Base-by-base conservation (phyloP, 2,329 filamentous ascomycete species). In the Ophiostoma australiae region DNA sequence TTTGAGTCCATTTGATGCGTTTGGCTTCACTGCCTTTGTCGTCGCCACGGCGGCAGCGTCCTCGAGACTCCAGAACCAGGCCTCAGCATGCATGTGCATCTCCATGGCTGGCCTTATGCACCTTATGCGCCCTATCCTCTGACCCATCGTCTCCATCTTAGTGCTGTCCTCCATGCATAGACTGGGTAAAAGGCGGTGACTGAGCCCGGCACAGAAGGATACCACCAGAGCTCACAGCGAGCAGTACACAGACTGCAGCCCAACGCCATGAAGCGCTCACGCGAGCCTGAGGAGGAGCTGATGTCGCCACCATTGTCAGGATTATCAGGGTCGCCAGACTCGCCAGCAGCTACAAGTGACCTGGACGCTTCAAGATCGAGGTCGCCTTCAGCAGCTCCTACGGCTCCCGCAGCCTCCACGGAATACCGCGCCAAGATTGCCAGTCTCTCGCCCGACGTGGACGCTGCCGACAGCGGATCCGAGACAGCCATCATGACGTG, bases 401-500 rank as follows among this genome's bases (percentile, higher is more conserved):
- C 63, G 13, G 17, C 27, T 27, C 11, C 15, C 4, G 15, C 71
- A 70, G 65, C 79, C 39, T 31, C 27, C 27, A 31, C 27, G 44
- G 44, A 48, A 48, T 48, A 48, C 76, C 73, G 58, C 2, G 48
- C 84, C 71, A 92, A 91, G 78, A 82, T 89, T 73, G 78, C 83
- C 73, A 87, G 89, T 75, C 80, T 92, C 73, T 89, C 91, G 67
- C 78, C 77, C 20, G 78, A 78, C 74, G 76, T 77, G 55, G 76
- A 73, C 48, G 77, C 77, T 72, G 74, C 79, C 73, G 78, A 78
- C 72, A 76, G n/a, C 27, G 67, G 52, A 15, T 31, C 68, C 37
- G 27, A 65, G 37, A 7, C 69, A 31, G 23, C 81, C 72, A 81
- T 86, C 72, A 97, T 97, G 87, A 87, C 84, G 80, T 98, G 94